A percentile compares a stretch with the other conserved stretches of the same genome.
Evolutionary conservation across 495 filamentous ascomycete species (phyloP).

Genomic region (Annulohypoxylon bovei): DNA sequence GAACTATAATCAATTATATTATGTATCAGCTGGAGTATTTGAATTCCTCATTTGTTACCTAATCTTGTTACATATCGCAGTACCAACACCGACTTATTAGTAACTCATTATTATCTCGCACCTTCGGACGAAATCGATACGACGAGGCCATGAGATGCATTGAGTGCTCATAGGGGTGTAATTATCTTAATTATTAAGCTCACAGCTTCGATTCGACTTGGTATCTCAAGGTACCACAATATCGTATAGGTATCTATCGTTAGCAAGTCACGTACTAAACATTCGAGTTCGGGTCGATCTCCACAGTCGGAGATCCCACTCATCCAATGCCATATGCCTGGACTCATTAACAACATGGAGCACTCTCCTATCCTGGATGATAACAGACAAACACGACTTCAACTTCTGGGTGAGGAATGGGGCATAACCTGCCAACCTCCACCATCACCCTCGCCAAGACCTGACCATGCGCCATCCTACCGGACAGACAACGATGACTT

Average conservation of each 20-base stretch:
- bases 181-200: slow-evolving; percentile 22
- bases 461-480: slow-evolving; percentile 40
- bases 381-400: slow-evolving; percentile 48
- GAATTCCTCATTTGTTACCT: slow-evolving; percentile 2
- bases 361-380: slow-evolving; percentile 37
- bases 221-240: background rate
- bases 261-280: background rate
- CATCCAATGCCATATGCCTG: slow-evolving; percentile 21
- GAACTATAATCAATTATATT: slow-evolving; percentile 10
- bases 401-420: slow-evolving; percentile 50
- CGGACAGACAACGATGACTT: slow-evolving; percentile 54
- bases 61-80: slow-evolving; percentile 2
- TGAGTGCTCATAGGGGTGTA: background rate
- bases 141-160: slow-evolving; percentile 9
- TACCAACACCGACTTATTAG: background rate
- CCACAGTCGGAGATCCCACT: background rate
- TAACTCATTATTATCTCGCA: background rate
- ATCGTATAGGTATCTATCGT: background rate
- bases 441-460: slow-evolving; percentile 35
- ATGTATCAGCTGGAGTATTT: slow-evolving; percentile 19
- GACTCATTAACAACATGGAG: slow-evolving; percentile 34
- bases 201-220: background rate
- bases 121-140: slow-evolving; percentile 8
- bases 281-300: slow-evolving; percentile 4
- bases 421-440: slow-evolving; percentile 45